These are phyloP conservation scores for Helianthus tuberosus DNA, from an alignment of 129 eudicot species.

Conservation along the genomic window DNA sequence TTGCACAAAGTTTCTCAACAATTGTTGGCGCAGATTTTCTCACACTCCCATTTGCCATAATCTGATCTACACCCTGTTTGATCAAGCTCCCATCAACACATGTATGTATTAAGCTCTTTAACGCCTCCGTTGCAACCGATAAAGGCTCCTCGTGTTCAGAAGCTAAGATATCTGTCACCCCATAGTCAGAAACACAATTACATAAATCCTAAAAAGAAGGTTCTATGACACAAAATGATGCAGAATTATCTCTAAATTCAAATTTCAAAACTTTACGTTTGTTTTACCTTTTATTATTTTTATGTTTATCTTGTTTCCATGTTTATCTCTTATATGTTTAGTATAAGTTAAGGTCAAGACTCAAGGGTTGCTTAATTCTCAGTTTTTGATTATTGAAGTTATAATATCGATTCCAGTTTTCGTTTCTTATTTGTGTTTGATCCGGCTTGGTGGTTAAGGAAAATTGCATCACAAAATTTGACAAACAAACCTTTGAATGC, in stretches of 20 bases:
- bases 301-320: no score
- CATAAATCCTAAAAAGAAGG: not conserved
- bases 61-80: slow-evolving; percentile 79
- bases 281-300: no score
- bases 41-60: slow-evolving; percentile 37
- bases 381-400: no score
- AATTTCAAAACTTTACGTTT: no score
- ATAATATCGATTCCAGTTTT: no score
- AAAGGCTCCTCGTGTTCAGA: slow-evolving; percentile 92
- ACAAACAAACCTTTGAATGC: slow-evolving; percentile 65
- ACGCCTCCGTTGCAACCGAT: slow-evolving; percentile 68
- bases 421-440: no score
- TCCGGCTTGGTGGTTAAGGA: no score
- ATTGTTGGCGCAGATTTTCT: slow-evolving; percentile 67
- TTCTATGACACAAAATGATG: no score
- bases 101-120: slow-evolving; percentile 64
- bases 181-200: slow-evolving; percentile 18
- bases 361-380: no score
- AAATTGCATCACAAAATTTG: not conserved
- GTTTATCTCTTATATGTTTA: no score
- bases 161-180: slow-evolving; percentile 69
- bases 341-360: no score
- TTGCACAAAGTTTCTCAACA: slow-evolving; percentile 77
- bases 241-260: no score
- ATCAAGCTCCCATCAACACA: slow-evolving; percentile 86